Conservation (phyloP, 2,329 filamentous ascomycete genomes). For the Colletotrichum orbiculare region DNA sequence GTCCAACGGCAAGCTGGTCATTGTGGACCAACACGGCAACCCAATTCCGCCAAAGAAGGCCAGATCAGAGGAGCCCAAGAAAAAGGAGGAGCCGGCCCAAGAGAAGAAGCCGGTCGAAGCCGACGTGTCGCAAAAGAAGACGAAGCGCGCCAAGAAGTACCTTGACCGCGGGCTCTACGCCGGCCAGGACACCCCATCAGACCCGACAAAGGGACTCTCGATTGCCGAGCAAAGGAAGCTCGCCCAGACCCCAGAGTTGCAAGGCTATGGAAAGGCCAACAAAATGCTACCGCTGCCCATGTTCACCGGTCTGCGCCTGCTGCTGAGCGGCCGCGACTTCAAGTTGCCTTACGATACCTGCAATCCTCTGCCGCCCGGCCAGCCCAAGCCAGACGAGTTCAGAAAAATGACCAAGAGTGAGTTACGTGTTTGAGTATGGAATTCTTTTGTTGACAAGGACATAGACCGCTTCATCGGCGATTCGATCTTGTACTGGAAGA, state of each 20-base stretch:
- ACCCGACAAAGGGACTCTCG: conserved; percentile 58
- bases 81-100: conserved; percentile 33
- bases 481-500: conserved; percentile 83
- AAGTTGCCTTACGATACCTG: conserved; percentile 92
- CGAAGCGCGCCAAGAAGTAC: conserved; percentile 77
- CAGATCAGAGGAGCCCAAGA: conserved; percentile 41
- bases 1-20: conserved; percentile 73
- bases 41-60: conserved; percentile 43
- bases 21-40: conserved; percentile 53
- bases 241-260: conserved; percentile 58
- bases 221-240: conserved; percentile 64
- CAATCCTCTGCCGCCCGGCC: conserved; percentile 84
- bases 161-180: conserved; percentile 86
- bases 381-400: conserved; percentile 94
- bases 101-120: conserved; percentile 52
- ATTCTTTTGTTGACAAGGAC: conserved; percentile 8
- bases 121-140: conserved; percentile 46
- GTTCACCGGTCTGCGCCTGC: conserved; percentile 77
- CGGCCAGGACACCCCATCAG: conserved; percentile 73
- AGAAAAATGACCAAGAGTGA: conserved; percentile 90
- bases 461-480: conserved; percentile 88
- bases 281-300: conserved; percentile 78
- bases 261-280: conserved; percentile 61
- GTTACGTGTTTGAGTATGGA: conserved; percentile 44
- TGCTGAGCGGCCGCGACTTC: conserved; percentile 83